Conservation (phyloP, 2,329 filamentous ascomycete genomes). For the Cytospora mali region DNA sequence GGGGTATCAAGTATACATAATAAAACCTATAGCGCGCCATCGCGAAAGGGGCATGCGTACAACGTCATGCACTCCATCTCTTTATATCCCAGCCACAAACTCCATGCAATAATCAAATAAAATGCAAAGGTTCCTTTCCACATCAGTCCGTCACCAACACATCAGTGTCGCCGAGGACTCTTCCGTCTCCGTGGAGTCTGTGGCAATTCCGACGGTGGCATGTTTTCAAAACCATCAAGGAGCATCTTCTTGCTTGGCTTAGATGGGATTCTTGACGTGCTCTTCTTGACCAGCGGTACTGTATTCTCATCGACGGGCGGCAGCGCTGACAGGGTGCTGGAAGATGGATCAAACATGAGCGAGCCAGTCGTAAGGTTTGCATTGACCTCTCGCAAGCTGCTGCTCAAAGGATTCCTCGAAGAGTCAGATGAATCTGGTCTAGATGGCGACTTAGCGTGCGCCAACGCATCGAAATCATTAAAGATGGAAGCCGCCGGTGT, state of each 20-base stretch:
- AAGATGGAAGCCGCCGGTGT: constrained; percentile 32
- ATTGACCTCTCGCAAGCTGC: constrained; percentile 59
- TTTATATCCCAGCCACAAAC: neutral
- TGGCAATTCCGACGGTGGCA: constrained; percentile 48
- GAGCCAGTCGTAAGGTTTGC: constrained; percentile 46
- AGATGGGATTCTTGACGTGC: constrained; percentile 37
- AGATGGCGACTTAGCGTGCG: constrained; percentile 30
- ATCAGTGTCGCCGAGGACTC: constrained; percentile 50
- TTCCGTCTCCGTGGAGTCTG: constrained; percentile 55
- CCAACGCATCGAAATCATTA: constrained; percentile 31
- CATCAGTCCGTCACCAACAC: neutral
- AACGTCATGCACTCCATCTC: neutral
- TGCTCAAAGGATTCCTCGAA: constrained; percentile 39
- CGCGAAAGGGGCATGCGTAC: neutral
- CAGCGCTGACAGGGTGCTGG: constrained; percentile 45
- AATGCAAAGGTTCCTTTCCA: neutral
- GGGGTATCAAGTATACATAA: constrained; percentile 28
- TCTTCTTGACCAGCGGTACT: constrained; percentile 53
- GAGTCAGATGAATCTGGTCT: constrained; percentile 33
- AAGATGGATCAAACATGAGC: constrained; percentile 46
- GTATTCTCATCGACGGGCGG: constrained; percentile 43
- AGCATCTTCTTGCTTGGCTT: constrained; percentile 40
- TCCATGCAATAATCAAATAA: constrained; percentile 21
- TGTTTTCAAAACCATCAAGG: constrained; percentile 55
- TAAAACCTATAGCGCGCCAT: constrained; percentile 26